Evolutionary conservation across 306 rosid species (phyloP).

Genomic region (Abrus pulchellus): DNA sequence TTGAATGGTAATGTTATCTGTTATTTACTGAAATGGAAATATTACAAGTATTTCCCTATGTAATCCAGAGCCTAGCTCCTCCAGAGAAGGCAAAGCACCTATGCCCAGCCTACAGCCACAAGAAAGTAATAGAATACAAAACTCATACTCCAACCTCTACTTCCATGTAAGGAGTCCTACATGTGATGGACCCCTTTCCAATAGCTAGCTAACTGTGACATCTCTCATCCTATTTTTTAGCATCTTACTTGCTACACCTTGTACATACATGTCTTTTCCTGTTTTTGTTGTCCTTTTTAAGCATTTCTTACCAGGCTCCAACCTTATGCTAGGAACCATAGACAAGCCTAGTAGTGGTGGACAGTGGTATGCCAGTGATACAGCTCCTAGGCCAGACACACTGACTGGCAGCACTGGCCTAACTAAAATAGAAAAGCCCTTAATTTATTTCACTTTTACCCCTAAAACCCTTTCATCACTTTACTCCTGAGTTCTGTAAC

Average conservation of each 20-base stretch:
- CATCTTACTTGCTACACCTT: too few species aligned
- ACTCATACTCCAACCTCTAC: not conserved
- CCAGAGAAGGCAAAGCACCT: not conserved
- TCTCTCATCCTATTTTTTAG: not conserved
- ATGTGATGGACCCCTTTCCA: not conserved
- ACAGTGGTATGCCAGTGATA: too few species aligned
- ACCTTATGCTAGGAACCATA: not conserved
- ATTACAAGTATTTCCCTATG: not conserved
- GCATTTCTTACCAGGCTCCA: not conserved
- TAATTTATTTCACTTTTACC: too few species aligned
- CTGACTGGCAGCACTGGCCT: too few species aligned
- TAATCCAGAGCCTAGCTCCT: not conserved
- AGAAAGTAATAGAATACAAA: not conserved
- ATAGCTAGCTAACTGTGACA: not conserved
- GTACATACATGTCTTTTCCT: too few species aligned
- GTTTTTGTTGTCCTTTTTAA: not conserved
- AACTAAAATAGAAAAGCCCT: too few species aligned
- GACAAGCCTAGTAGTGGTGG: not conserved
- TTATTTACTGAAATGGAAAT: not conserved
- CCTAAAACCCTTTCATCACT: too few species aligned
- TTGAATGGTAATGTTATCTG: not conserved
- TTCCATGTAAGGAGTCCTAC: not conserved
- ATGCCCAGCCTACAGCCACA: not conserved
- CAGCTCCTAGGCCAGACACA: too few species aligned
- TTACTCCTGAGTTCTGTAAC: too few species aligned